Evolutionary conservation across 805 yeast species (phyloP).

Genomic region (Ogataea methylovora): DNA sequence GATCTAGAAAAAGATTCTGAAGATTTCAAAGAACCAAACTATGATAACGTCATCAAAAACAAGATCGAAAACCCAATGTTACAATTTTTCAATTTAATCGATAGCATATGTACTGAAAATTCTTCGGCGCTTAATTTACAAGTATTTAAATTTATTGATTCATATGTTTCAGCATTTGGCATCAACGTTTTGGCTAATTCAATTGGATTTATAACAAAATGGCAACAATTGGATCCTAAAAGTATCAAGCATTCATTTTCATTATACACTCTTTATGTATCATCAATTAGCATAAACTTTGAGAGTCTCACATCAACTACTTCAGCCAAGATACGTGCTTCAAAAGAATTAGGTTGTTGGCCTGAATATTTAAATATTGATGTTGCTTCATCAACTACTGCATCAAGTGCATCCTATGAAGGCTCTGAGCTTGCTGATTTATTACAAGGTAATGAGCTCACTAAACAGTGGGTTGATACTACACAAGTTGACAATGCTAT

Average conservation of each 20-base stretch:
- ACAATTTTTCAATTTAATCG: constrained; percentile 30
- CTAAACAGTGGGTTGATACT: too few species aligned
- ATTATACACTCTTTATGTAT: neutral
- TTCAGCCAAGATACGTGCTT: neutral
- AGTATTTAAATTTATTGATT: constrained; percentile 29
- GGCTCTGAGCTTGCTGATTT: too few species aligned
- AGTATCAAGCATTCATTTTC: neutral
- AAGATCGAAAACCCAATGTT: constrained; percentile 32
- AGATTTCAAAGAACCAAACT: constrained; percentile 29
- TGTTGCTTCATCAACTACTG: too few species aligned
- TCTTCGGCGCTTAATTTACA: too few species aligned
- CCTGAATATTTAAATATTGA: too few species aligned
- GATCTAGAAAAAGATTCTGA: constrained; percentile 8
- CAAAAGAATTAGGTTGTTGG: neutral
- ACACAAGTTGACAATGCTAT: too few species aligned
- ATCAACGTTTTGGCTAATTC: constrained; percentile 38
- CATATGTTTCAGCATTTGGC: constrained; percentile 24
- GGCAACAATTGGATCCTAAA: constrained; percentile 1
- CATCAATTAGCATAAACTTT: neutral
- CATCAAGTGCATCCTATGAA: too few species aligned
- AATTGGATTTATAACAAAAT: constrained; percentile 29
- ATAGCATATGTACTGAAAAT: too few species aligned
- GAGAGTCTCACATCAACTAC: neutral
- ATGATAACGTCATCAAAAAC: constrained; percentile 32
- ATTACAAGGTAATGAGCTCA: too few species aligned